A percentile compares a stretch with the other conserved stretches of the same genome.
phyloP scores from a whole-genome alignment of 2,329 filamentous ascomycete genomes.

The Myriosclerotinia scirpicola region DNA sequence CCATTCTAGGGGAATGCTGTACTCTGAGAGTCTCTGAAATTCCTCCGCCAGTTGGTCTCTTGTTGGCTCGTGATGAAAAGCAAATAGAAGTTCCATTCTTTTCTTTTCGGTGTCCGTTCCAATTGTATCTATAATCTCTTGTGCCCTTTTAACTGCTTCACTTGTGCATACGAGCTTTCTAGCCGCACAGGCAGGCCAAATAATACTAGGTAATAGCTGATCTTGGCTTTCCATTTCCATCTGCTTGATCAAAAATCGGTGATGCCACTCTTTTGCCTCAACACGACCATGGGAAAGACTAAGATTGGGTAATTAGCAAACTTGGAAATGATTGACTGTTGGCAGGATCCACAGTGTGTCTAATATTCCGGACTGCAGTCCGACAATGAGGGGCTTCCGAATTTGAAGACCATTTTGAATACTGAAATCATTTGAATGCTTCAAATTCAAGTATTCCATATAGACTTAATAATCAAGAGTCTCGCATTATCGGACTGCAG shows the following conservation, averaged over 20 bases:
- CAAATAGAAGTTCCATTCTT: slow-evolving; percentile 57
- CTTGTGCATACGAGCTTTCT: slow-evolving; percentile 60
- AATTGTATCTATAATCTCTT: slow-evolving; percentile 61
- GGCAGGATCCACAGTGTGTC: too few relatives aligned
- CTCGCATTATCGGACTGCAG: too few relatives aligned
- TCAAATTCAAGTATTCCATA: too few relatives aligned
- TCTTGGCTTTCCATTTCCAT: slow-evolving; percentile 62
- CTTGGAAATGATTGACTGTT: background rate
- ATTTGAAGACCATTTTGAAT: too few relatives aligned
- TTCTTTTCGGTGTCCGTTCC: slow-evolving; percentile 57
- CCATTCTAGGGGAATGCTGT: slow-evolving; percentile 54
- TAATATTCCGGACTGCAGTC: too few relatives aligned
- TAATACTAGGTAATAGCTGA: slow-evolving; percentile 56
- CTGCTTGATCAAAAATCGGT: slow-evolving; percentile 45
- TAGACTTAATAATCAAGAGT: too few relatives aligned
- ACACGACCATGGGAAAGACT: slow-evolving; percentile 46
- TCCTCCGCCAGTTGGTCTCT: slow-evolving; percentile 37
- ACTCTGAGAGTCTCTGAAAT: slow-evolving; percentile 51
- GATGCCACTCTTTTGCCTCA: slow-evolving; percentile 39
- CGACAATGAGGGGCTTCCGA: too few relatives aligned
- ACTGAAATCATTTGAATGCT: too few relatives aligned
- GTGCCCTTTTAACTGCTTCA: slow-evolving; percentile 62
- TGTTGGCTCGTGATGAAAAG: slow-evolving; percentile 28
- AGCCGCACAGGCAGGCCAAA: slow-evolving; percentile 60
- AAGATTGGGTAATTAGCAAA: slow-evolving; percentile 14